Percentiles rank a stretch among this genome's conserved stretches.
Conservation (phyloP, 2,329 filamentous ascomycete genomes). For the Alternaria sp. region DNA sequence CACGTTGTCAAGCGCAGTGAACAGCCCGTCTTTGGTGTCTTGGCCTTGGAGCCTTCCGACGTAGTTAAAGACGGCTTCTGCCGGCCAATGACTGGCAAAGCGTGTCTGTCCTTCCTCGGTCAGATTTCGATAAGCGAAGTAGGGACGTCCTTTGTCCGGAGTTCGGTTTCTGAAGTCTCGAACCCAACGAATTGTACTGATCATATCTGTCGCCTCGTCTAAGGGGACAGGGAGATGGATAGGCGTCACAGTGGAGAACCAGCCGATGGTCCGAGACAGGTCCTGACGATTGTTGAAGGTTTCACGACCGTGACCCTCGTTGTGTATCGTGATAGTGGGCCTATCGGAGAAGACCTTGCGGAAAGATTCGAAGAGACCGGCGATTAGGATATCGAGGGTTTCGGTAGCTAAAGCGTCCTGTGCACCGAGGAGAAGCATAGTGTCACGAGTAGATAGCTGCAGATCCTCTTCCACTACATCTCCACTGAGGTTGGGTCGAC, state of each 20-base stretch:
- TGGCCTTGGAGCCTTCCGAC: slow-evolving; percentile 43
- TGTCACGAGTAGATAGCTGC: slow-evolving; percentile 42
- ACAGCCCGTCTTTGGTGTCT: slow-evolving; percentile 40
- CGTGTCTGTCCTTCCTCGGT: slow-evolving; percentile 35
- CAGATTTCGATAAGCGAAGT: slow-evolving; percentile 42
- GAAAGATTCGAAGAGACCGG: slow-evolving; percentile 54
- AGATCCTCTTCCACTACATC: slow-evolving; percentile 46
- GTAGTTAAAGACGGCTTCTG: slow-evolving; percentile 47
- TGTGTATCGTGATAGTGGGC: slow-evolving; percentile 54
- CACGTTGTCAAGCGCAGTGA: slow-evolving; percentile 33
- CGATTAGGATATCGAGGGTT: slow-evolving; percentile 49
- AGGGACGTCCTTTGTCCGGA: slow-evolving; percentile 44
- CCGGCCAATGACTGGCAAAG: slow-evolving; percentile 45
- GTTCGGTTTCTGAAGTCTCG: slow-evolving; percentile 43
- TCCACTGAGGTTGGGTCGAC: slow-evolving; percentile 43
- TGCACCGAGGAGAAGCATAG: slow-evolving; percentile 43
- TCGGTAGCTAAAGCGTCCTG: slow-evolving; percentile 49
- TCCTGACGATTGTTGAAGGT: slow-evolving; percentile 57
- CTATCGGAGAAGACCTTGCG: slow-evolving; percentile 54
- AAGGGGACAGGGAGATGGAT: slow-evolving; percentile 36
- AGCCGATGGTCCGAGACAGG: slow-evolving; percentile 60
- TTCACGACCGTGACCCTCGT: slow-evolving; percentile 61
- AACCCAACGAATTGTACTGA: slow-evolving; percentile 46
- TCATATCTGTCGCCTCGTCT: slow-evolving; percentile 39
- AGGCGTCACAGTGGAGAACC: slow-evolving; percentile 58